Percentiles rank a stretch among this genome's conserved stretches.
Conservation (phyloP, 2,329 filamentous ascomycete genomes). For the Colletotrichum sojae region DNA sequence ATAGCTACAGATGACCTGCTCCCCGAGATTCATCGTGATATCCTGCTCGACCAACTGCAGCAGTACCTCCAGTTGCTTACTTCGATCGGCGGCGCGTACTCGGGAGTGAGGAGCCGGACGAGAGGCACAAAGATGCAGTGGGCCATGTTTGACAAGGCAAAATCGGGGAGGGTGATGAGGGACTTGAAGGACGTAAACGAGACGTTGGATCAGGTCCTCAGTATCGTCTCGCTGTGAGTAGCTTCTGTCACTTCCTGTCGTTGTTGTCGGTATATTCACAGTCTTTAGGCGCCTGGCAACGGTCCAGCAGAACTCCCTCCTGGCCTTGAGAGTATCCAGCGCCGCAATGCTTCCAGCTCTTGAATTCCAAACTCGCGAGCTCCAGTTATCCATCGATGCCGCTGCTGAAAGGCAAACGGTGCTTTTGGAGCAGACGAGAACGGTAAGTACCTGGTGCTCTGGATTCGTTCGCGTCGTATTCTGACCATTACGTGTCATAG, state of each 20-base stretch:
- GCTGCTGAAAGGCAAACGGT: neutral
- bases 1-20: constrained; percentile 2
- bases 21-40: constrained; percentile 1
- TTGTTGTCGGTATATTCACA: too few species aligned
- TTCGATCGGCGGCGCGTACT: neutral
- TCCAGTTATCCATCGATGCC: neutral
- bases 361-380: neutral
- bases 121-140: neutral
- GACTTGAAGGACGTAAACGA: neutral
- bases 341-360: neutral
- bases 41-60: neutral
- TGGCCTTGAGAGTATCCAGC: neutral
- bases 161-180: neutral
- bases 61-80: neutral
- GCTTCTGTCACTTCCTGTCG: neutral
- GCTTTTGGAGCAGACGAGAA: too few species aligned
- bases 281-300: neutral
- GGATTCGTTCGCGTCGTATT: too few species aligned
- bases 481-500: too few species aligned
- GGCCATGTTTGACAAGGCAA: neutral
- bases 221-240: neutral
- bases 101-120: neutral
- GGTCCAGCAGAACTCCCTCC: neutral
- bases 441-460: too few species aligned
- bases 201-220: neutral